These are phyloP conservation scores for Dendrobium officinale DNA, from an alignment of 106 monocot species.

Conservation along the genomic window DNA sequence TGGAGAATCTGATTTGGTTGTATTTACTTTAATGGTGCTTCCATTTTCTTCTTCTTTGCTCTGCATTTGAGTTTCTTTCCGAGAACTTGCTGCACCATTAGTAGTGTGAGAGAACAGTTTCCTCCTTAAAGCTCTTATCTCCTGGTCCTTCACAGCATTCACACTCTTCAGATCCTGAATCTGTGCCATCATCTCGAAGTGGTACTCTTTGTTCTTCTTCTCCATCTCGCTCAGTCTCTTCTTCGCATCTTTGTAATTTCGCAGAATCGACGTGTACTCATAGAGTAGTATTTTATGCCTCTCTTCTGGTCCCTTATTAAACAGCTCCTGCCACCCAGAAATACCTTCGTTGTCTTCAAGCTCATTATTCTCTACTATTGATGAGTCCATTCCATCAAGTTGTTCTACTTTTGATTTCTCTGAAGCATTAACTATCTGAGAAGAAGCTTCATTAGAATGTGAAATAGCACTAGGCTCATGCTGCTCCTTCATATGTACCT, in stretches of 20 bases:
- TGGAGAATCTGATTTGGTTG: not conserved
- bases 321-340: slow-evolving; percentile 9
- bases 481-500: not conserved
- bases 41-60: slow-evolving; percentile 13
- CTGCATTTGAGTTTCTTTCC: not conserved
- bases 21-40: not conserved
- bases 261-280: slow-evolving; percentile 63
- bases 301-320: slow-evolving; percentile 23
- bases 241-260: slow-evolving; percentile 70
- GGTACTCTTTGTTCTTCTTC: slow-evolving; percentile 34
- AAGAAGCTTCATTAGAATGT: not conserved
- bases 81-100: not conserved
- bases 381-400: not conserved
- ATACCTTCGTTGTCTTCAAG: slow-evolving; percentile 10
- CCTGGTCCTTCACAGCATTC: slow-evolving; percentile 61
- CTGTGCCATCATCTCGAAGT: slow-evolving; percentile 32
- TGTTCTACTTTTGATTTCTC: not conserved
- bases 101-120: slow-evolving; percentile 31
- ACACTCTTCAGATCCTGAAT: slow-evolving; percentile 47
- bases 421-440: not conserved
- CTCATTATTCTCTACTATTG: not conserved
- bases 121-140: slow-evolving; percentile 41
- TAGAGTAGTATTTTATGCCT: slow-evolving; percentile 56
- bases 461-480: not conserved
- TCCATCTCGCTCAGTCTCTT: slow-evolving; percentile 44